These are phyloP conservation scores for Metschnikowia arizonensis DNA, from an alignment of 805 yeast species.

Conservation along the genomic window DNA sequence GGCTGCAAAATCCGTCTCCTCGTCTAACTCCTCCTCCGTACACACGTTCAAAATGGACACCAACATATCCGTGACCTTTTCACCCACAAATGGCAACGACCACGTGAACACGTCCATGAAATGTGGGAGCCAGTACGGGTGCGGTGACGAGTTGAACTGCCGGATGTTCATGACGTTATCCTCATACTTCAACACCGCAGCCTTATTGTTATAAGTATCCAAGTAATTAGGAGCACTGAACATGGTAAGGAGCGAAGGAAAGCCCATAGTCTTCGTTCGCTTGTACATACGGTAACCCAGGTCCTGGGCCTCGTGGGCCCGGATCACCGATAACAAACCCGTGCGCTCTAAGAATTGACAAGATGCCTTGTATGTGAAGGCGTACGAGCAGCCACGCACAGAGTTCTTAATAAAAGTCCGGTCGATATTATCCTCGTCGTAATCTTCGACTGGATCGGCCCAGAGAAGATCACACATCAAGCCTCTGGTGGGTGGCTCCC, in stretches of 20 bases:
- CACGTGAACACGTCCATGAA: constrained; percentile 97
- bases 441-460: constrained; percentile 94
- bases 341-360: constrained; percentile 76
- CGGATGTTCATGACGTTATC: constrained; percentile 91
- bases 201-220: constrained; percentile 90
- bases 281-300: constrained; percentile 95
- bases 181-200: constrained; percentile 90
- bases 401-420: constrained; percentile 58
- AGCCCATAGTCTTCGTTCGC: constrained; percentile 76
- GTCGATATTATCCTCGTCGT: constrained; percentile 53
- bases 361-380: constrained; percentile 78
- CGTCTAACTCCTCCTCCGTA: constrained; percentile 89
- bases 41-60: constrained; percentile 87
- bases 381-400: constrained; percentile 89
- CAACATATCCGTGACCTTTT: constrained; percentile 90
- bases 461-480: constrained; percentile 91
- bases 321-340: constrained; percentile 73
- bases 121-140: constrained; percentile 95
- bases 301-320: constrained; percentile 98
- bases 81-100: constrained; percentile 97
- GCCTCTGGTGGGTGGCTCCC: constrained; percentile 92
- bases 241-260: constrained; percentile 85
- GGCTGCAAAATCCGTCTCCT: constrained; percentile 55
- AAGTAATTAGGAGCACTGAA: constrained; percentile 95
- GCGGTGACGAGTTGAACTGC: constrained; percentile 88